Base-by-base conservation (phyloP, 2,329 filamentous ascomycete species). In the Botryotinia convoluta region DNA sequence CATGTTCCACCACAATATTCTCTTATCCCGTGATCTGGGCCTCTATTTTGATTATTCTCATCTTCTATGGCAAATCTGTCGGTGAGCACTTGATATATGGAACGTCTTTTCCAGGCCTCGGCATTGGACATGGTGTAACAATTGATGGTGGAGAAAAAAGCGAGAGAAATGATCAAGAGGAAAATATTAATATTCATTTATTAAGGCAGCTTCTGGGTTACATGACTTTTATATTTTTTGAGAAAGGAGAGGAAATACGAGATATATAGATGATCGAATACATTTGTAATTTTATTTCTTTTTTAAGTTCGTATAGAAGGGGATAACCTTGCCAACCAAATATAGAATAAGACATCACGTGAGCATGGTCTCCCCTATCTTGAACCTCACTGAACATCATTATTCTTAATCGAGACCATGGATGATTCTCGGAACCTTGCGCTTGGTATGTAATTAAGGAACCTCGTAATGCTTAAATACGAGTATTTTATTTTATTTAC, bases 1-100 rank as follows among this genome's bases (percentile, higher is more conserved):
- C 81, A 87, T 20, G 82, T 83, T 37, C 85, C 85, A 61, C 84
- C 84, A 72, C 85, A 87, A 77, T 85, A 86, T 29, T 69, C 54
- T 54, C 71, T 59, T 1, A 69, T 22, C 8, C 45, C 60, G 29
- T 44, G 42, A 62, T 62, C 35, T 44, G 37, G 12, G 22, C 18
- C n/a, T 54, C 22, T 16, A 70, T 35, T 29, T 29, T 18, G 12
- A 8, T 16, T 26, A 3, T 32, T 78, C 79, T 54, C 48, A n/a
- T 18, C 75, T 63, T 80, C 77, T 79, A 77, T 69, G 16, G 82
- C 82, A 71, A 83, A 84, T 22, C 83, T 79, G 73, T 84, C 83
- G 18, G 82, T 84, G 73, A 84, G 77, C 63, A 84, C 78, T 76
- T 84, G 83, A 71, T 84, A 84, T 69, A 84, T 83, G 39, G 82